phyloP scores from a whole-genome alignment of 768 basidiomycete genomes.

The Leccinum incarnatum region DNA sequence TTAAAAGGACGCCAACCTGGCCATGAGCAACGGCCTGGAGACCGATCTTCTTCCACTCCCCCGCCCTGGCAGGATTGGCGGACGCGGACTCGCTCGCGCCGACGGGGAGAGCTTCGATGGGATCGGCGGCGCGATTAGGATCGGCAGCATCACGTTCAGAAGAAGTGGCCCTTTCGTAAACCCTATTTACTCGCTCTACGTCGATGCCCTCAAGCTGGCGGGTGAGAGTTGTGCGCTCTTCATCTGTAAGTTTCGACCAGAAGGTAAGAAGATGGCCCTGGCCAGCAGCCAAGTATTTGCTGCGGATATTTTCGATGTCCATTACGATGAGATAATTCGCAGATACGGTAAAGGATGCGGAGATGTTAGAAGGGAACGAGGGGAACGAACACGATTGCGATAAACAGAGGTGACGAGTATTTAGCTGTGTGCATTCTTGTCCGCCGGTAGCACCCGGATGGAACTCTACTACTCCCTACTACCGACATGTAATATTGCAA shows the following conservation, averaged over 20 bases:
- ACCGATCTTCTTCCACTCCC: conserved; percentile 76
- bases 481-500: conserved; percentile 8
- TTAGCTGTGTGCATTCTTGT: conserved; percentile 10
- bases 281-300: conserved; percentile 72
- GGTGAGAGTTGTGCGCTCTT: conserved; percentile 61
- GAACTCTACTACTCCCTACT: not conserved
- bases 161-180: conserved; percentile 74
- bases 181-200: conserved; percentile 86
- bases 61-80: conserved; percentile 51
- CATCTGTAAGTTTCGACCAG: conserved; percentile 67
- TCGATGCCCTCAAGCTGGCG: conserved; percentile 78
- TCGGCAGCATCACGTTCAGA: conserved; percentile 54
- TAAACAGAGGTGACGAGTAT: not conserved
- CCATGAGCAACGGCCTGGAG: conserved; percentile 77
- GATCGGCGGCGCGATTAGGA: conserved; percentile 39
- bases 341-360: not conserved
- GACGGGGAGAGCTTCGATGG: conserved; percentile 80
- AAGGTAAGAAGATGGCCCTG: conserved; percentile 91
- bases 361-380: not conserved
- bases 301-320: conserved; percentile 54
- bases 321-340: conserved; percentile 31
- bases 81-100: conserved; percentile 66
- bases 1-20: conserved; percentile 90
- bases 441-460: conserved; percentile 26
- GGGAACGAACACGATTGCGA: not conserved